Base-by-base conservation (phyloP, 805 yeast species). In the Ogataea pilisensis region DNA sequence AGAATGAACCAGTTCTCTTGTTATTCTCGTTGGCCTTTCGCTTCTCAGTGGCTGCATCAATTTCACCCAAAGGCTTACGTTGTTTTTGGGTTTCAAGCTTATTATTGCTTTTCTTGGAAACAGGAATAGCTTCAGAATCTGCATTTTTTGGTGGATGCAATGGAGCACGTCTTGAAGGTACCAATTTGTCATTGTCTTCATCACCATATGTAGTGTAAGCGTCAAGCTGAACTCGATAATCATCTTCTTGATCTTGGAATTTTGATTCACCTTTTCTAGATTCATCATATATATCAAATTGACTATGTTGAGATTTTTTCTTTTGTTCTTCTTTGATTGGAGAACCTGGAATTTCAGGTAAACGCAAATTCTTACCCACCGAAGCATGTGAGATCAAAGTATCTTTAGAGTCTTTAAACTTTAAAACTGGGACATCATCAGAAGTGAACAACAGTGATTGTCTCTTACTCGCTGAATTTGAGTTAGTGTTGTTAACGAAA, bases 341-440 rank as follows among this genome's bases (percentile, higher is more conserved):
- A 13, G 68, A 63, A 9, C 61, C 63, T 13, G 70, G 69, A 41
- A 65, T 67, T 31, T 72, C 72, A 7, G 82, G 82, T 42, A 76
- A 56, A 45, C 72, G 77, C 21, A 70, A 63, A 26, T 53, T 52
- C n/a, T 56, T 63, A 32, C 57, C 65, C 13, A 58, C 65, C 2
- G 64, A 62, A 37, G 54, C 57, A 30, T 57, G 55, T 22, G 75
- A 67, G 21, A 68, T 65, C 57, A 72, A 65, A 1, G 78, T 69
- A 45, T 72, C 76, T 21, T 59, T 57, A 1, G 64, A 60, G 21
- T 53, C 58, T 28, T 57, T 55, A 41, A 48, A 49, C 3, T 45
- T 39, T 20, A 61, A 45, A 8, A 42, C 26, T 11, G 64, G 59
- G 16, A 45, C 26, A 27, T 43, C 40, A 8, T 43, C 51, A 27